Percentiles rank a stretch among this genome's conserved stretches.
Conservation (phyloP, 345 rosid genomes). For the Geranium brycei region DNA sequence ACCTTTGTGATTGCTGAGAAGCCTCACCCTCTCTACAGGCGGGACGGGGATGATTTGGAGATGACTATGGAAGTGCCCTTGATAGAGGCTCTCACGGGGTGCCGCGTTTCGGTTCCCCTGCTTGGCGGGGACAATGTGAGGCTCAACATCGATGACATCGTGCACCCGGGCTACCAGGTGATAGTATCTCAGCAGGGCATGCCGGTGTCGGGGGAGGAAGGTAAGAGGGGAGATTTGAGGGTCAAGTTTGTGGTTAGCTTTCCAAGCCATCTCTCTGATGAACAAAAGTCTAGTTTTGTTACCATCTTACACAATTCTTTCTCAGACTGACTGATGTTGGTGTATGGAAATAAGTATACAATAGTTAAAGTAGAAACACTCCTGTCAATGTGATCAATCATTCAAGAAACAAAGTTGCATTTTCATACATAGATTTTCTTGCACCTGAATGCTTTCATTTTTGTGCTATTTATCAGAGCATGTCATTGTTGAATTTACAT, state of each 20-base stretch:
- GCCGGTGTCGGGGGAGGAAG: conserved; percentile 37
- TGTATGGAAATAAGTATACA: too few relatives aligned
- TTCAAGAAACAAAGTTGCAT: too few relatives aligned
- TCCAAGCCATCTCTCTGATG: conserved; percentile 38
- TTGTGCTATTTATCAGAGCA: too few relatives aligned
- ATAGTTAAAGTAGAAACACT: too few relatives aligned
- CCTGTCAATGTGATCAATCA: too few relatives aligned
- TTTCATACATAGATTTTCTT: too few relatives aligned
- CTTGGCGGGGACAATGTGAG: conserved; percentile 35
- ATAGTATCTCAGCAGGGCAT: conserved; percentile 52
- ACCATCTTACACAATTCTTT: conserved; percentile 33
- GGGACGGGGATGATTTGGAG: conserved; percentile 63
- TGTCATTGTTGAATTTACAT: too few relatives aligned
- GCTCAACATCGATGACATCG: conserved; percentile 31
- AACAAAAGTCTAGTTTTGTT: conserved; percentile 32
- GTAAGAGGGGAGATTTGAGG: conserved; percentile 50
- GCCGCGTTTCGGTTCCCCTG: conserved; percentile 40
- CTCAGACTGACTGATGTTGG: too few relatives aligned
- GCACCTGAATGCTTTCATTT: too few relatives aligned
- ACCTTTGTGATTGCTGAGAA: conserved; percentile 52
- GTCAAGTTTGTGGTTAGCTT: conserved; percentile 33
- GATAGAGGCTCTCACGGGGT: conserved; percentile 50
- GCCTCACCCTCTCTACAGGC: conserved; percentile 33
- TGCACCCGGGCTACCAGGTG: conserved; percentile 43
- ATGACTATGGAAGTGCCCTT: conserved; percentile 43